Evolutionary conservation across 1,284 basidiomycete species (phyloP), one percentile per base, ranked within the genome.

Genomic region (Neonothopanus nambi): DNA sequence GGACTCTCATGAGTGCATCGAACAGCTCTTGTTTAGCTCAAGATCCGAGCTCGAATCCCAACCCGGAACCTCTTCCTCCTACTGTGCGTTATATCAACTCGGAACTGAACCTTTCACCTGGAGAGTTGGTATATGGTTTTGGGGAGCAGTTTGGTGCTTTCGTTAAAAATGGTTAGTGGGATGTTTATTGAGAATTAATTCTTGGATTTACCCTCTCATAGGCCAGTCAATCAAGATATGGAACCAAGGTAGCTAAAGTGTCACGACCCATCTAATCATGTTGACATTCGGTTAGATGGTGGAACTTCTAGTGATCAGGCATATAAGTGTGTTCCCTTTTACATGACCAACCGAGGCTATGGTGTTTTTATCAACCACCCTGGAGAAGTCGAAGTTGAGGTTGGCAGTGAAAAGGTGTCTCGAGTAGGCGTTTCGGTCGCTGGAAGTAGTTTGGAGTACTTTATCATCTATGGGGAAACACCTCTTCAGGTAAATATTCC

Each of bases 341-440:
- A 86, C 61, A 79, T 87, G 60, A 85, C 84, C 5, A 84, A 84
- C 61, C 73, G 81, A 41, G 81, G 82, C 55, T 91, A 89, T 58
- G 87, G 87, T 33, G 77, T 90, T 17, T 89, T 89, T 64, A 81
- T 91, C 65, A 88, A 89, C 66, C 81, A 89, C 59, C 77, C 86
- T 2, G 87, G 86, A n/a, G 87, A 89, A 63, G 83, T 87, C 21
- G 86, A 89, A 63, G 77, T 89, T 33, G 87, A 91, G 63, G 78
- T 89, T 8, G 85, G 85, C 3, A 83, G 82, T 52, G 87, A 89
- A 66, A 89, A 89, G 67, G 51, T 59, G 11, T 59, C 57, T 24
- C 77, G 85, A 48, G 82, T 89, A 1, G 86, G 85, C 8, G 72
- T 84, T n/a, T 83, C 82, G 52, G 80, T 89, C 18, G 79, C 80